Conservation (phyloP, 2,329 filamentous ascomycete species). For the Pseudophaeomoniella oleicola region DNA sequence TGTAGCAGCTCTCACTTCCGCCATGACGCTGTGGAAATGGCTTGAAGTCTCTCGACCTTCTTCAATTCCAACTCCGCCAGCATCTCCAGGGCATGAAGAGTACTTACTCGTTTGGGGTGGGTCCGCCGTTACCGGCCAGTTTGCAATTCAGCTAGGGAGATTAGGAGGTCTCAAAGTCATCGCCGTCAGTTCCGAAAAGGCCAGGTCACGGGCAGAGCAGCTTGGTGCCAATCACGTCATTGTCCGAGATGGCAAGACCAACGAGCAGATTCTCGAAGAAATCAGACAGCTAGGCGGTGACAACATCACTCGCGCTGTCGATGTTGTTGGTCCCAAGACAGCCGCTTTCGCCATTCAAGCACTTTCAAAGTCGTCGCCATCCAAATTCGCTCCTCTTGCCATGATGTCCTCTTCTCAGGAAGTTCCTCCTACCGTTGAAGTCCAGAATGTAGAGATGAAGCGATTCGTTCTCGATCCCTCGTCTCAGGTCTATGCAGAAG, state of each 20-base stretch:
- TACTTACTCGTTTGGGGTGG: constrained; percentile 27
- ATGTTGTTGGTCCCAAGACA: constrained; percentile 23
- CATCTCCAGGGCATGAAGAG: constrained; percentile 7
- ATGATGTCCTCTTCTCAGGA: constrained; percentile 16
- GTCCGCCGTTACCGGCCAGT: constrained; percentile 26
- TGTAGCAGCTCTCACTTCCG: constrained; percentile 25
- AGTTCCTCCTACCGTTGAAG: constrained; percentile 16
- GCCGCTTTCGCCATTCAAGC: constrained; percentile 15
- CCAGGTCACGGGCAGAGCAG: constrained; percentile 13
- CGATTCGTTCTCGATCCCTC: constrained; percentile 20
- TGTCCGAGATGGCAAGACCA: constrained; percentile 18
- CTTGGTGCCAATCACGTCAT: constrained; percentile 21
- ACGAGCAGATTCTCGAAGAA: constrained; percentile 18
- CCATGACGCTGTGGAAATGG: constrained; percentile 28
- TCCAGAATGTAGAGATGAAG: constrained; percentile 26
- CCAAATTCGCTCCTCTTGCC: constrained; percentile 20
- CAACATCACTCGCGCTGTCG: constrained; percentile 19
- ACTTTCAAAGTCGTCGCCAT: constrained; percentile 12
- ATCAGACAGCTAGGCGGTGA: constrained; percentile 14
- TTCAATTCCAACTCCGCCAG: constrained; percentile 7
- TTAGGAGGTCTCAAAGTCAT: constrained; percentile 21
- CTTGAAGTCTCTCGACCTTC: constrained; percentile 17
- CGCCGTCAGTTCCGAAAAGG: constrained; percentile 19
- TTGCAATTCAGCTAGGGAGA: constrained; percentile 24
- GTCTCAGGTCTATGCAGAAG: constrained; percentile 14